These are phyloP conservation scores for Peronospora farinosa DNA, from an alignment of 352 stramenopile genomes.

Conservation along the genomic window DNA sequence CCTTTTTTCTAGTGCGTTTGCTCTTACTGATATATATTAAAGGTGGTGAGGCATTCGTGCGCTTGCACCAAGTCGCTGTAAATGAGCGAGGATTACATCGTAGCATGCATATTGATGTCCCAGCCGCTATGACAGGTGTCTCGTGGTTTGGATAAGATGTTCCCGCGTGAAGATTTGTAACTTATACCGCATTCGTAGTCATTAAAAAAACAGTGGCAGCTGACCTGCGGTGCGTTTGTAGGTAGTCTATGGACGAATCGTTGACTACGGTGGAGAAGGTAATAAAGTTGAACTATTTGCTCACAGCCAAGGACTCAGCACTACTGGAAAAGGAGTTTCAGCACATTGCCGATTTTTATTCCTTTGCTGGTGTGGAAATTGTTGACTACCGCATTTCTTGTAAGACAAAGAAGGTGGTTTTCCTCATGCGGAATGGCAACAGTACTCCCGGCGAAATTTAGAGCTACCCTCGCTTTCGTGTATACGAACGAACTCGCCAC, in stretches of 20 bases:
- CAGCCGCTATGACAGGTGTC: conserved; percentile 92
- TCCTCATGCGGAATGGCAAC: conserved; percentile 46
- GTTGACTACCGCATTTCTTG: conserved; percentile 34
- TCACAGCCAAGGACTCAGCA: conserved; percentile 42
- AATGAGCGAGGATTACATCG: conserved; percentile 28
- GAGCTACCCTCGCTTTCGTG: background rate
- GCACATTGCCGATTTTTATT: conserved; percentile 40
- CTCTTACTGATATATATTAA: conserved; percentile 4
- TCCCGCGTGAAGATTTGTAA: conserved; percentile 51
- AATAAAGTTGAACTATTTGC: conserved; percentile 49
- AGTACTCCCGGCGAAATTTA: conserved; percentile 2
- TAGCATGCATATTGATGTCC: conserved; percentile 89
- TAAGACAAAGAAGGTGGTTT: conserved; percentile 46
- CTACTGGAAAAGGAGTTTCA: conserved; percentile 38
- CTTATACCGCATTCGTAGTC: background rate
- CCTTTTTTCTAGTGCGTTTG: background rate
- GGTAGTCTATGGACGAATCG: conserved; percentile 75
- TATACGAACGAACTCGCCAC: background rate
- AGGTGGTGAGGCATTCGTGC: conserved; percentile 65
- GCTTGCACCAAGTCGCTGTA: conserved; percentile 44
- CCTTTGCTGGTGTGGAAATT: conserved; percentile 40
- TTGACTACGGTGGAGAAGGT: conserved; percentile 43
- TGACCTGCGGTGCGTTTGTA: conserved; percentile 13
- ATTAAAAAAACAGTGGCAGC: background rate
- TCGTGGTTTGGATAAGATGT: conserved; percentile 85